Conservation (phyloP, 805 yeast species). For the Saccharomycopsis fermentans region DNA sequence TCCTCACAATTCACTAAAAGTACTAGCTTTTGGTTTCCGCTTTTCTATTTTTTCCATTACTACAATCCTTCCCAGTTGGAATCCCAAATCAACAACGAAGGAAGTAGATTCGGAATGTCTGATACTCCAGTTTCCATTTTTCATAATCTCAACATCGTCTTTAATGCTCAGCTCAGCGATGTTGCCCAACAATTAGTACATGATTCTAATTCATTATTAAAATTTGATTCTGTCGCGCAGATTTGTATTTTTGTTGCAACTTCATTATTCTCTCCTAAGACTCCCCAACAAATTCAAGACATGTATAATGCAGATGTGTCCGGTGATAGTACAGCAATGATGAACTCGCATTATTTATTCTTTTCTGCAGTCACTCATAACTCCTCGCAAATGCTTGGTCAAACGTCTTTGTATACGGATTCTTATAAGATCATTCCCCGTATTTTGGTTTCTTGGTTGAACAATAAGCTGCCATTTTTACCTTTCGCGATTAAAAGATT, state of each 20-base stretch:
- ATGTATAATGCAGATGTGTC: not conserved
- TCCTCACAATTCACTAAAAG: not conserved
- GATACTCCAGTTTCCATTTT: not conserved
- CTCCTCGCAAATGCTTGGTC: not conserved
- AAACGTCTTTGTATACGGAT: not conserved
- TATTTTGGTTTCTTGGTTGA: conserved; percentile 12
- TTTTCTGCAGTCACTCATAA: not conserved
- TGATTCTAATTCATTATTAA: not conserved
- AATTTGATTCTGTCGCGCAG: not conserved
- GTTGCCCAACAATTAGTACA: not conserved
- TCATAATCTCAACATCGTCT: not conserved
- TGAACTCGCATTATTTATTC: not conserved
- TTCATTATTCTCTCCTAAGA: not conserved
- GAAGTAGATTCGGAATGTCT: not conserved
- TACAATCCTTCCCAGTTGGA: not conserved
- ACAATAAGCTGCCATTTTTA: conserved; percentile 4
- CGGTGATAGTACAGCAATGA: not conserved
- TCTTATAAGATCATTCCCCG: not conserved
- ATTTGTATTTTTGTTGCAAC: not conserved
- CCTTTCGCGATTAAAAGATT: conserved; percentile 9
- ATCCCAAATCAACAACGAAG: not conserved
- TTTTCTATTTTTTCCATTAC: not conserved
- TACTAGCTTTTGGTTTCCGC: not conserved
- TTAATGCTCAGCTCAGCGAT: not conserved
- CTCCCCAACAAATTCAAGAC: not conserved